A percentile compares a stretch with the other conserved stretches of the same genome.
Conservation (phyloP, 139 green algal species). For the Zygnema circumcarinatum region DNA sequence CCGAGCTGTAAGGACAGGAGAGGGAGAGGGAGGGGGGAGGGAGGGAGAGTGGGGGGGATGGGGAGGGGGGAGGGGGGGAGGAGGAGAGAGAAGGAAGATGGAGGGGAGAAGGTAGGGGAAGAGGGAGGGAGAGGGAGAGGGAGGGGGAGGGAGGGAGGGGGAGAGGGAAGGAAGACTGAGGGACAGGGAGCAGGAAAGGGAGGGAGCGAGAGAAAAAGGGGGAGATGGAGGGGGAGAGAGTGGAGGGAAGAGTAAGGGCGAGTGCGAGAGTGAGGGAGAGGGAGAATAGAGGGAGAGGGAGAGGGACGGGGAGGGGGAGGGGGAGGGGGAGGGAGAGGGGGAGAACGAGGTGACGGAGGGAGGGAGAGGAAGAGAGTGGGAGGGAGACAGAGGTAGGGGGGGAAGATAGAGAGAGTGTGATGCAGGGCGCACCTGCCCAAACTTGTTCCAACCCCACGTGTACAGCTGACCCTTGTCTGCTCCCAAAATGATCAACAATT, state of each 20-base stretch:
- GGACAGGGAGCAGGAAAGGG: neutral
- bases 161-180: neutral
- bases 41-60: neutral
- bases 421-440: slow-evolving; percentile 17
- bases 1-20: neutral
- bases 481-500: neutral
- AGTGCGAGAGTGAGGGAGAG: neutral
- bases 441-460: slow-evolving; percentile 39
- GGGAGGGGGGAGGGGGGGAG: neutral
- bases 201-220: neutral
- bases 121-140: neutral
- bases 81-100: neutral
- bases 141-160: too few relatives aligned
- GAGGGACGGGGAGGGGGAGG: neutral
- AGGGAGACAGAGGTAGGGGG: neutral
- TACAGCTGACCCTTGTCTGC: slow-evolving; percentile 11
- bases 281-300: neutral
- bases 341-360: neutral
- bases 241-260: neutral
- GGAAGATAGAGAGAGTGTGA: neutral
- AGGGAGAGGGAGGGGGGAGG: neutral
- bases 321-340: neutral
- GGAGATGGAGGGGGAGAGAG: neutral
- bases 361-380: neutral
- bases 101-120: neutral